These are phyloP conservation scores for Royoungia palumana DNA, from an alignment of 768 basidiomycete species.

Conservation along the genomic window DNA sequence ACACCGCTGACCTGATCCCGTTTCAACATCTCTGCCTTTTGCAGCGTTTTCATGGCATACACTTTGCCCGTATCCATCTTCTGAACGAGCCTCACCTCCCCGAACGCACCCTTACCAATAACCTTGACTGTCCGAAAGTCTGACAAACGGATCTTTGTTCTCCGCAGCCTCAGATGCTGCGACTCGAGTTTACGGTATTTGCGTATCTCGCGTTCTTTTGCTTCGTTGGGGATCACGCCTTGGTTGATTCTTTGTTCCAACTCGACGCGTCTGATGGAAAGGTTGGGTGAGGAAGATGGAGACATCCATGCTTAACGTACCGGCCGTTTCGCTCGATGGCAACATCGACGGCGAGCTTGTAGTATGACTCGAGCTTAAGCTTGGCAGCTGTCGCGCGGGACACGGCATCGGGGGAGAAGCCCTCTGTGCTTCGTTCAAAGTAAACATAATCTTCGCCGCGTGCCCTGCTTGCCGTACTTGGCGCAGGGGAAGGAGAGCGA, in stretches of 20 bases:
- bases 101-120: slow-evolving; percentile 98
- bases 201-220: slow-evolving; percentile 84
- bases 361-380: slow-evolving; percentile 95
- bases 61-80: slow-evolving; percentile 97
- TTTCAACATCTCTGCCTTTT: slow-evolving; percentile 99
- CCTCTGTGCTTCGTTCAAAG: slow-evolving; percentile 82
- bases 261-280: slow-evolving; percentile 63
- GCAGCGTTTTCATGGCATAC: slow-evolving; percentile 98
- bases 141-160: slow-evolving; percentile 88
- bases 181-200: slow-evolving; percentile 85
- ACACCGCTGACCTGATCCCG: slow-evolving; percentile 80
- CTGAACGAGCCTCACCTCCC: slow-evolving; percentile 90
- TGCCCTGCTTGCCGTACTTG: slow-evolving; percentile 29
- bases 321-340: slow-evolving; percentile 94
- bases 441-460: slow-evolving; percentile 74
- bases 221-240: slow-evolving; percentile 66
- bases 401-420: slow-evolving; percentile 82
- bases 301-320: slow-evolving; percentile 39
- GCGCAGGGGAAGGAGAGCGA: slow-evolving; percentile 29
- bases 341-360: slow-evolving; percentile 96
- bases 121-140: slow-evolving; percentile 98
- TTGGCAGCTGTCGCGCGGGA: slow-evolving; percentile 92
- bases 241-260: slow-evolving; percentile 83
- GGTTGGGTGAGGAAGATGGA: slow-evolving; percentile 4
- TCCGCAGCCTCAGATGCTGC: slow-evolving; percentile 84